Evolutionary conservation across 2,329 filamentous ascomycete genomes (phyloP).

Genomic region (Microsporum ferrugineum): DNA sequence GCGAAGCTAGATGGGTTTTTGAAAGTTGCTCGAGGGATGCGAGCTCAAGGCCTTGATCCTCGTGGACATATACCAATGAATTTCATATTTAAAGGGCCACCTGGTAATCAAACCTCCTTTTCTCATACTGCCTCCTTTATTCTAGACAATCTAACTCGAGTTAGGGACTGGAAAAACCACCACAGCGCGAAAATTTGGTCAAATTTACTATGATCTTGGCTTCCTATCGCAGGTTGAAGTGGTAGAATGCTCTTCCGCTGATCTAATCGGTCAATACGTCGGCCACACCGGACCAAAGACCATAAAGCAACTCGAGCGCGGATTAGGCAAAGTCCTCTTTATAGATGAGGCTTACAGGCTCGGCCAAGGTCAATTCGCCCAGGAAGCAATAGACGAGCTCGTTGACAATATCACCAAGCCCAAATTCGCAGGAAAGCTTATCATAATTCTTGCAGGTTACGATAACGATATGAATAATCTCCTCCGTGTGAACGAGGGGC

Average conservation of each 20-base stretch:
- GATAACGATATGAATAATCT: conserved; percentile 54
- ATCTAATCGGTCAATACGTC: conserved; percentile 56
- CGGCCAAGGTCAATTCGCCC: conserved; percentile 45
- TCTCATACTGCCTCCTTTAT: neutral
- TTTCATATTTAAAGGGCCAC: conserved; percentile 57
- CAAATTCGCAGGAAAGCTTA: conserved; percentile 47
- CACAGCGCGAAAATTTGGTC: conserved; percentile 61
- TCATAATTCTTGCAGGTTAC: conserved; percentile 61
- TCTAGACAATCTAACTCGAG: neutral
- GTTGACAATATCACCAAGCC: conserved; percentile 46
- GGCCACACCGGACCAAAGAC: conserved; percentile 62
- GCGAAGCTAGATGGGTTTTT: conserved; percentile 45
- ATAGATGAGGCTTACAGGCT: conserved; percentile 64
- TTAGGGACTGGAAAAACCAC: conserved; percentile 60
- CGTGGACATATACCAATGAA: conserved; percentile 51
- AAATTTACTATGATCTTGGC: conserved; percentile 64
- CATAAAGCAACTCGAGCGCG: conserved; percentile 47
- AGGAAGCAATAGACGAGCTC: conserved; percentile 44
- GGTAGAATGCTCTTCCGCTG: conserved; percentile 54
- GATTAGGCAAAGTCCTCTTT: conserved; percentile 55
- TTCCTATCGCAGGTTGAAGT: conserved; percentile 52
- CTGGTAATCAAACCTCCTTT: conserved; percentile 35
- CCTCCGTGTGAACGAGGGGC: conserved; percentile 49
- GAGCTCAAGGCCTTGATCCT: conserved; percentile 43
- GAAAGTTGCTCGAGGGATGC: conserved; percentile 42